Evolutionary conservation across 257 asterid species (phyloP), one percentile per base, ranked within the genome.

Genomic region (Solanum lignicaule): DNA sequence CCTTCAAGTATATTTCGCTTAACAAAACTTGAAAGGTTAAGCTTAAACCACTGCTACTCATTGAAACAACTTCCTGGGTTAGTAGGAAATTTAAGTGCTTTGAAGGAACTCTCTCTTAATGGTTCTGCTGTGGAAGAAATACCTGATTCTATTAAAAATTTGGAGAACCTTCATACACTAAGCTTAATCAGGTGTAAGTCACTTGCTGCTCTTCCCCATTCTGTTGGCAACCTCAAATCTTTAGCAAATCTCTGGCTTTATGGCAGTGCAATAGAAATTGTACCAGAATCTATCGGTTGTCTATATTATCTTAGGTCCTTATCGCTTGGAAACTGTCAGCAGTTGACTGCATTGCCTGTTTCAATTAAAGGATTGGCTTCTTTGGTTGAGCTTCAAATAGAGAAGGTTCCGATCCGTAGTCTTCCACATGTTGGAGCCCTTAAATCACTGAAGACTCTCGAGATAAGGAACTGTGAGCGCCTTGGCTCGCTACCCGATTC

Each of bases 261-360:
- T 68, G 41, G 86, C 38, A 87, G 91, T 65, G 66, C 87, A 18
- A 75, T 88, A 23, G 23, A 38, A 39, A n/a, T 41, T 33, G 31
- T 90, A 79, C 91, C 92, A 20, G 88, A 68, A 66, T 88, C 91
- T 65, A 78, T 90, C 46, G 92, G 91, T 84, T 76, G 83, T 38
- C 81, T 90, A n/a, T 69, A 69, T 85, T 85, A 87, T 87, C 85
- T 90, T 88, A 84, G 65, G 86, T 27, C n/a, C 48, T 88, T 90
- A 43, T 84, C 75, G 3, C 18, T 88, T 39, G 90, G 88, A 73
- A 25, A 75, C 13, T 87, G 92, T 79, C 23, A 52, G 16, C 23
- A 62, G 31, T 12, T 87, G 73, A 33, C 62, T 58, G 82, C 35
- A 12, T 72, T 90, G 87, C 91, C 91, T 83, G 83, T 39, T 84